A percentile compares a stretch with the other conserved stretches of the same genome.
phyloP scores from a whole-genome alignment of 805 yeast species.

The Clavispora asparagi region DNA sequence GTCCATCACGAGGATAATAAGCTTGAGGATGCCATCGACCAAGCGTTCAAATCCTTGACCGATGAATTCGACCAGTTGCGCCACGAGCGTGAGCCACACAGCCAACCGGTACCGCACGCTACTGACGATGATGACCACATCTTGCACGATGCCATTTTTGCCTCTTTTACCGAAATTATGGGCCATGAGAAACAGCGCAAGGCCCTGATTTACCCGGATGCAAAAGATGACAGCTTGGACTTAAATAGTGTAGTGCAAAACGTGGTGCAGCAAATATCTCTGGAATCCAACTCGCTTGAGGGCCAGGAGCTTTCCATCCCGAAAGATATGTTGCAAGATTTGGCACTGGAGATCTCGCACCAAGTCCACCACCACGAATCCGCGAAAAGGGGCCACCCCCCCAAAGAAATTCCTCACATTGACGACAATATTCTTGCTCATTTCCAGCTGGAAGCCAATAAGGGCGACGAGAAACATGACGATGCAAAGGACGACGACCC shows the following conservation, averaged over 20 bases:
- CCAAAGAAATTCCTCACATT: constrained; percentile 24
- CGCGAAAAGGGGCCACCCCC: constrained; percentile 16
- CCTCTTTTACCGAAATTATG: constrained; percentile 13
- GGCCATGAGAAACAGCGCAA: constrained; percentile 1
- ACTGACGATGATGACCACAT: constrained; percentile 12
- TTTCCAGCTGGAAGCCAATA: constrained; percentile 30
- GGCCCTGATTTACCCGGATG: background rate
- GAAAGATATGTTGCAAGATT: constrained; percentile 22
- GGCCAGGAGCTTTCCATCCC: constrained; percentile 9
- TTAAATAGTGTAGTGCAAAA: constrained; percentile 23
- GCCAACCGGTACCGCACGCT: background rate
- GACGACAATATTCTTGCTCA: constrained; percentile 34
- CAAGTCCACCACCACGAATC: constrained; percentile 20
- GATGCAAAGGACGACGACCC: constrained; percentile 1
- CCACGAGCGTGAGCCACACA: background rate
- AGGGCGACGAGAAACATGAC: constrained; percentile 11
- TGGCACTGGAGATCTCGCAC: constrained; percentile 26
- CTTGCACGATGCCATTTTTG: constrained; percentile 17
- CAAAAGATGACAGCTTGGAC: constrained; percentile 4
- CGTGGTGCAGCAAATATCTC: constrained; percentile 18
- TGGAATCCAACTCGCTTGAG: constrained; percentile 7
- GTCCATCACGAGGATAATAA: constrained; percentile 2
- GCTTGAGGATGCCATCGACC: constrained; percentile 8
- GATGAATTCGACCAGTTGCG: background rate
- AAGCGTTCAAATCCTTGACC: constrained; percentile 1